These are phyloP conservation scores for Botrytis galanthina DNA, from an alignment of 2,329 filamentous ascomycete species.

Conservation along the genomic window DNA sequence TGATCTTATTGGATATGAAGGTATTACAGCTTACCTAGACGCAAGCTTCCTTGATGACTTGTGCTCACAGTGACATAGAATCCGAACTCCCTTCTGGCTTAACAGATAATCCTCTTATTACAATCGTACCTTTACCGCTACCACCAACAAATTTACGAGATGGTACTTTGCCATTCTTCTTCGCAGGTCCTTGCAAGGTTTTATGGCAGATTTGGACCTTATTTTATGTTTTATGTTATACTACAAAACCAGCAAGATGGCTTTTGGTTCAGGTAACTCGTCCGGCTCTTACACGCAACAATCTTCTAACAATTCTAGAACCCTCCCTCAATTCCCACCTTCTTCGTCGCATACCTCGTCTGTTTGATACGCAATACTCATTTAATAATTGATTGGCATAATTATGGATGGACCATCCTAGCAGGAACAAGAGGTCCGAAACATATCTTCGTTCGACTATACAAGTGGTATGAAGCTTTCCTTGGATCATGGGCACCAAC, in stretches of 20 bases:
- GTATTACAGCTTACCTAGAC: slow-evolving; percentile 44
- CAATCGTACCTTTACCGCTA: slow-evolving; percentile 65
- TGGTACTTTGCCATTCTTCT: slow-evolving; percentile 70
- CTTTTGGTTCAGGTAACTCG: slow-evolving; percentile 60
- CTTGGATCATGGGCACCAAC: slow-evolving; percentile 66
- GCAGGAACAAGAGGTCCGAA: slow-evolving; percentile 54
- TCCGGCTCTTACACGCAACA: neutral
- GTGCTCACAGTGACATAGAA: slow-evolving; percentile 49
- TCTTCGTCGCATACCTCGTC: slow-evolving; percentile 70
- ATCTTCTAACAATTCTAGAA: slow-evolving; percentile 59
- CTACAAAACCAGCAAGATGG: slow-evolving; percentile 73
- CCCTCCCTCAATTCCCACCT: slow-evolving; percentile 88
- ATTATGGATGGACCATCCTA: slow-evolving; percentile 95
- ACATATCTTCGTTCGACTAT: slow-evolving; percentile 75
- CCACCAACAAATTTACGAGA: slow-evolving; percentile 67
- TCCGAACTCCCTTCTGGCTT: slow-evolving; percentile 80
- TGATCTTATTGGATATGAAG: slow-evolving; percentile 83
- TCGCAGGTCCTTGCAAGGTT: slow-evolving; percentile 81
- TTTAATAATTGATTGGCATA: slow-evolving; percentile 96
- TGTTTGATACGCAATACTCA: slow-evolving; percentile 75
- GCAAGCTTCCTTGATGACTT: neutral
- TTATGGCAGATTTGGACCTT: slow-evolving; percentile 75
- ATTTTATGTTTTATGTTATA: slow-evolving; percentile 70
- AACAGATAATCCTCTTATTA: slow-evolving; percentile 63
- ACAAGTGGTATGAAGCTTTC: slow-evolving; percentile 72